Evolutionary conservation across 2,329 filamentous ascomycete species (phyloP), one percentile per base, ranked within the genome.

Genomic region (Chrysosphaeria jannelii): DNA sequence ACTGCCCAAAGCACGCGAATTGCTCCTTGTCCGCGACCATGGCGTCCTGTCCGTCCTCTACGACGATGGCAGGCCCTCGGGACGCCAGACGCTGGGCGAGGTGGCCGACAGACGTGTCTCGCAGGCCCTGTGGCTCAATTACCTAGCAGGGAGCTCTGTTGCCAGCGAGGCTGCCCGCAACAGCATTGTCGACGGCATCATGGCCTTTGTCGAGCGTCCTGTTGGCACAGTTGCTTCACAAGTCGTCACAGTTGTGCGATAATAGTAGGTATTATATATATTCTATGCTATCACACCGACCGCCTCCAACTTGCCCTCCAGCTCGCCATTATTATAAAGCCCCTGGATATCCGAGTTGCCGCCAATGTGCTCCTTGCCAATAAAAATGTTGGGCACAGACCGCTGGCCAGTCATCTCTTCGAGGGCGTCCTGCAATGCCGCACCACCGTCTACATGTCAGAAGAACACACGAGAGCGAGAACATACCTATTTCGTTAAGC

Each of bases 301-400:
- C 14, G 45, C 40, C 33, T 37, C 33, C 23, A 58, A 40, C 23
- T 53, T 34, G 18, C 34, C 30, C 37, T 46, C 36, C 14, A 93
- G 47, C 33, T 88, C 42, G 45, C 59, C 61, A 46, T 55, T 61
- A 25, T 43, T 43, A 25, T 33, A 36, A n/a, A n/a, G 16, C 2
- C 48, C 53, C 48, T 79, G 68, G 32, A 88, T 45, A 36, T 85
- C 81, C 13, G 76, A 89, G 61, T 93, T 93, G 35, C 85, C 85
- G 31, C 85, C 85, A 43, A 97, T 88, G 49, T 91, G 81, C 53
- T 88, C 52, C 51, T 78, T 51, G 36, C 50, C 51, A 47, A 97
- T 93, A 55, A 72, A 93, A 51, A 90, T 71, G 53, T 93, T 93
- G 37, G 85, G 85, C 5, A 97, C 85, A 37, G 74, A 81, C 38